Conservation (phyloP, 2,329 filamentous ascomycete species). For the Epichloe aotearoae region DNA sequence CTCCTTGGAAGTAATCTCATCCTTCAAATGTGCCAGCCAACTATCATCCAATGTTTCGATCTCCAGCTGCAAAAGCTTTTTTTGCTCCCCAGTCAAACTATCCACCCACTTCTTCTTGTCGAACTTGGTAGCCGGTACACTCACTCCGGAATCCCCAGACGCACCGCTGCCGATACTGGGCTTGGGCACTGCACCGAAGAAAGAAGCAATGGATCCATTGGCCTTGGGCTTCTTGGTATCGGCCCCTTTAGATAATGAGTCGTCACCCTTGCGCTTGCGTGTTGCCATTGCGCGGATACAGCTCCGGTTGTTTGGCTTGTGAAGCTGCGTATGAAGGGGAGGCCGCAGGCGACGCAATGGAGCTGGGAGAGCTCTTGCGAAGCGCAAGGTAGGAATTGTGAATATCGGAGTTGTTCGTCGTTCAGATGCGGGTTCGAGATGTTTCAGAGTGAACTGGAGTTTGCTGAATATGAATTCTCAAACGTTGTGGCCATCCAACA, state of each 20-base stretch:
- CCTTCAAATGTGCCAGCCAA: constrained; percentile 82
- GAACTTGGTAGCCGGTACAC: constrained; percentile 43
- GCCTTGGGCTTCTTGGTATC: constrained; percentile 60
- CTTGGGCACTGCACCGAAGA: constrained; percentile 62
- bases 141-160: constrained; percentile 15
- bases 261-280: constrained; percentile 52
- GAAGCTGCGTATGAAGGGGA: neutral
- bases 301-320: neutral
- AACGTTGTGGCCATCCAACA: too few species aligned
- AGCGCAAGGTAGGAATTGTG: neutral
- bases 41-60: constrained; percentile 85
- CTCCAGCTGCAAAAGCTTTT: constrained; percentile 66
- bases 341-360: neutral
- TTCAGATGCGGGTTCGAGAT: neutral
- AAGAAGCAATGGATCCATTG: constrained; percentile 73
- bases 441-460: neutral
- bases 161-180: constrained; percentile 8
- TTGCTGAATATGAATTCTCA: neutral
- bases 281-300: constrained; percentile 31
- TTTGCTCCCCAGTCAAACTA: constrained; percentile 67
- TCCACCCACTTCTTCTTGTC: constrained; percentile 86
- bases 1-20: constrained; percentile 64
- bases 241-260: constrained; percentile 25
- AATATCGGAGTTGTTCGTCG: neutral
- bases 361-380: neutral